Evolutionary conservation across 2,329 filamentous ascomycete species (phyloP).

Genomic region (Aspergillus neotritici): DNA sequence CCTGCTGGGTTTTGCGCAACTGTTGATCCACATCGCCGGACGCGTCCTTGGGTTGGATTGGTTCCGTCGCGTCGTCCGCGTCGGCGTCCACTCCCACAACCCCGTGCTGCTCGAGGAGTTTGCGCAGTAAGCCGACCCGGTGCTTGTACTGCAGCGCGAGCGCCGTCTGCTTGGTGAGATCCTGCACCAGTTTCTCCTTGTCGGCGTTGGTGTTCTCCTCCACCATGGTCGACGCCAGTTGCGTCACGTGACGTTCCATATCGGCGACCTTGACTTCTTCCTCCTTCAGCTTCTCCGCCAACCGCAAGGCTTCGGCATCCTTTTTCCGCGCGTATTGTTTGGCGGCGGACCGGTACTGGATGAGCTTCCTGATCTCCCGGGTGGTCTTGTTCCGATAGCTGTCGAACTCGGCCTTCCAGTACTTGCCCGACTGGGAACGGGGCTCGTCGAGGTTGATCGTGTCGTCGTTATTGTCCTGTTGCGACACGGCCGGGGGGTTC

Average conservation of each 20-base stretch:
- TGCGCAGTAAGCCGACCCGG: slow-evolving; percentile 34
- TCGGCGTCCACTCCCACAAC: slow-evolving; percentile 32
- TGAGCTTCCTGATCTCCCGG: slow-evolving; percentile 55
- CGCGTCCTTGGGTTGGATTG: slow-evolving; percentile 14
- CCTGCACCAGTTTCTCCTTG: slow-evolving; percentile 38
- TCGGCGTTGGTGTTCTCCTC: slow-evolving; percentile 26
- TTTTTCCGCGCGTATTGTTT: slow-evolving; percentile 57
- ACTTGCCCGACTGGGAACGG: slow-evolving; percentile 53
- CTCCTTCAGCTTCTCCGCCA: slow-evolving; percentile 48
- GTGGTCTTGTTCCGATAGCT: slow-evolving; percentile 54
- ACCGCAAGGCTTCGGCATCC: slow-evolving; percentile 49
- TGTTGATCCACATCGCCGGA: slow-evolving; percentile 20
- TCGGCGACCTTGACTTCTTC: slow-evolving; percentile 43
- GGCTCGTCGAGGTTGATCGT: slow-evolving; percentile 52
- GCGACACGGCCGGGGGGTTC: slow-evolving; percentile 14
- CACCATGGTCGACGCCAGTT: slow-evolving; percentile 38
- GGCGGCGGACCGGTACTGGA: slow-evolving; percentile 54
- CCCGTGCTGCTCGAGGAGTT: slow-evolving; percentile 34
- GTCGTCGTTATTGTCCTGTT: slow-evolving; percentile 37
- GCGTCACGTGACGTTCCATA: slow-evolving; percentile 41
- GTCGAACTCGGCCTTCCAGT: slow-evolving; percentile 59
- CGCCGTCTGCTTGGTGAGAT: slow-evolving; percentile 41
- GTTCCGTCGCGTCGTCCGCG: slow-evolving; percentile 16
- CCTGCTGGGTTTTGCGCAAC: slow-evolving; percentile 29
- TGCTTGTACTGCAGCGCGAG: slow-evolving; percentile 42